Evolutionary conservation across 2,329 filamentous ascomycete genomes (phyloP).

Genomic region (Alternaria atra): DNA sequence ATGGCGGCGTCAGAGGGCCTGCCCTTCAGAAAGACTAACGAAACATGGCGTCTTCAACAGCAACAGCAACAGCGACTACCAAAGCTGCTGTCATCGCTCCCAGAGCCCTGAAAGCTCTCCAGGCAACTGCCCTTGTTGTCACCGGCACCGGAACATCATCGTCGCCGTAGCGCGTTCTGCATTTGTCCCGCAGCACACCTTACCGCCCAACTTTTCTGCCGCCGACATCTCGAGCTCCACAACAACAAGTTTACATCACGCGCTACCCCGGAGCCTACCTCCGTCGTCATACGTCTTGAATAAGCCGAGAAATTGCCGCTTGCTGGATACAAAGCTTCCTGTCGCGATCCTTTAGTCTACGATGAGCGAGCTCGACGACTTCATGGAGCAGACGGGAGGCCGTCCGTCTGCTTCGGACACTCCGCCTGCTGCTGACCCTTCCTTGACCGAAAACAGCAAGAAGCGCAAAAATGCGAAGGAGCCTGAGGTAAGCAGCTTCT

Average conservation of each 20-base stretch:
- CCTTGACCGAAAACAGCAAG: constrained; percentile 16
- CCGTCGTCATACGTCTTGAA: not conserved
- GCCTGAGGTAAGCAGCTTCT: constrained; percentile 26
- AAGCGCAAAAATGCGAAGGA: constrained; percentile 39
- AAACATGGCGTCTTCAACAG: constrained; percentile 30
- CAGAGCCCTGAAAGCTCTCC: constrained; percentile 14
- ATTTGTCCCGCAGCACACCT: constrained; percentile 18
- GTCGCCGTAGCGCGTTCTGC: constrained; percentile 20
- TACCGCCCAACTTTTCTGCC: constrained; percentile 39
- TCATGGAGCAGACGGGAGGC: constrained; percentile 20
- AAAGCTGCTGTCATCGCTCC: constrained; percentile 22
- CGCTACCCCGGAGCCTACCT: not conserved
- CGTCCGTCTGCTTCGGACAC: not conserved
- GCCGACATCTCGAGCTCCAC: constrained; percentile 14
- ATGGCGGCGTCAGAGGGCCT: constrained; percentile 41
- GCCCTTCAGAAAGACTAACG: constrained; percentile 45
- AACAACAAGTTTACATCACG: constrained; percentile 5
- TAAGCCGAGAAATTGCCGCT: no score
- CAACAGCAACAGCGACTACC: constrained; percentile 25
- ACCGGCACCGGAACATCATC: constrained; percentile 19
- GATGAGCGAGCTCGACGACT: constrained; percentile 22
- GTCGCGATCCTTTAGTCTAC: not conserved
- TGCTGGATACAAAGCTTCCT: not conserved
- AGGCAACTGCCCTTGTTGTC: constrained; percentile 5
- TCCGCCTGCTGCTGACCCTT: constrained; percentile 11